Evolutionary conservation across 192 early-diverging fungal species (phyloP).

Genomic region (Podila minutissima): DNA sequence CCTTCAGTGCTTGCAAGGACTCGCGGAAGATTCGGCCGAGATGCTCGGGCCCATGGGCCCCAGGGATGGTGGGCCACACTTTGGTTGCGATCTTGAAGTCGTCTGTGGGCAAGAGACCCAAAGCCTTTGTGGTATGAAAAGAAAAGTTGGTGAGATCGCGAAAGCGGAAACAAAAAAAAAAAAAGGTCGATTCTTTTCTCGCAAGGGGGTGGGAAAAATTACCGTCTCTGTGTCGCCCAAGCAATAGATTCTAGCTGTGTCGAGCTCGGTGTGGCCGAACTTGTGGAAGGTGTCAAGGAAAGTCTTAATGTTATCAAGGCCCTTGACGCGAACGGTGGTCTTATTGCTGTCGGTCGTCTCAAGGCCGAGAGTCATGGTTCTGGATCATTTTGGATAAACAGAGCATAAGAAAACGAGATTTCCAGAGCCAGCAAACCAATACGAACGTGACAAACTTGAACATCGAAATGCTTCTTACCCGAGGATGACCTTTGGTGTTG

Average conservation of each 20-base stretch:
- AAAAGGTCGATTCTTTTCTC: not conserved
- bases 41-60: conserved; percentile 54
- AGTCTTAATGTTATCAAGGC: conserved; percentile 16
- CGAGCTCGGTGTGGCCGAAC: conserved; percentile 33
- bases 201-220: not conserved
- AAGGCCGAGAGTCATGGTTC: conserved; percentile 48
- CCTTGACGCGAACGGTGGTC: conserved; percentile 20
- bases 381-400: not conserved
- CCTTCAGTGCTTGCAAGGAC: conserved; percentile 62
- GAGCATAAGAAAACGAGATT: not conserved
- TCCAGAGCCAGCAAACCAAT: not conserved
- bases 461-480: conserved; percentile 8
- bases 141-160: not conserved
- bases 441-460: not conserved
- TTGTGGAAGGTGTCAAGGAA: conserved; percentile 24
- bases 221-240: conserved; percentile 57
- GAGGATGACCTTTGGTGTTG: conserved; percentile 21
- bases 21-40: conserved; percentile 31
- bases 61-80: conserved; percentile 57
- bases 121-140: conserved; percentile 5
- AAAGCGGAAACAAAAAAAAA: not conserved
- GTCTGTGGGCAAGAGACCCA: conserved; percentile 19
- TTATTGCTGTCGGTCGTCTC: not conserved
- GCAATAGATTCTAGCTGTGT: conserved; percentile 58
- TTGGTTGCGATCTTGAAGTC: conserved; percentile 64